Evolutionary conservation across 345 rosid species (phyloP).

Genomic region (Eucalyptus curtisii): DNA sequence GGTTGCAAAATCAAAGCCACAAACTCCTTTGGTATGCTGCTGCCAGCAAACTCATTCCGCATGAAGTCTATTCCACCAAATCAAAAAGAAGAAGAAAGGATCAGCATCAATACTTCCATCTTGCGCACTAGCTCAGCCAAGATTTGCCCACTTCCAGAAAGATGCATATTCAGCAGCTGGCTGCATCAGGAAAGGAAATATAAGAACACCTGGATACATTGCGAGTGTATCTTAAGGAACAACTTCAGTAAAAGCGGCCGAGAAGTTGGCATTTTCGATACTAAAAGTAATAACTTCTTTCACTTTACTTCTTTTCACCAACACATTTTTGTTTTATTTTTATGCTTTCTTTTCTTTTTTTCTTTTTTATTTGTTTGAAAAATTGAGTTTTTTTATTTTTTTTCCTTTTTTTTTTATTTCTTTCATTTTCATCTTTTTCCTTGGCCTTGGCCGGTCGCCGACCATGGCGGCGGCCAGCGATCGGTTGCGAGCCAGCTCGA

Average conservation of each 20-base stretch:
- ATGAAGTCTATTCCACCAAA: conserved; percentile 49
- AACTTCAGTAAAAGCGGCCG: neutral
- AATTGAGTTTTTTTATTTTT: too few species aligned
- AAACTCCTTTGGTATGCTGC: conserved; percentile 42
- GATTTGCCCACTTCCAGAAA: conserved; percentile 40
- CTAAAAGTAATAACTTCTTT: too few species aligned
- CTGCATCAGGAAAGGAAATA: conserved; percentile 17
- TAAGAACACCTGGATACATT: neutral
- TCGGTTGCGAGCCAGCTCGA: too few species aligned
- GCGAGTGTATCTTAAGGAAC: neutral
- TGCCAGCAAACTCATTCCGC: conserved; percentile 71
- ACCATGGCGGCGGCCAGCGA: too few species aligned
- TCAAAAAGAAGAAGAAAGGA: neutral
- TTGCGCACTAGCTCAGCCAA: neutral
- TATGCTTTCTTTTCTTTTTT: too few species aligned
- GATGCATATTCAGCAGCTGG: conserved; percentile 53
- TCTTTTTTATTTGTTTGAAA: too few species aligned
- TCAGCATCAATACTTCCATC: neutral
- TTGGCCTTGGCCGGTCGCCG: too few species aligned
- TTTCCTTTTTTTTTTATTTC: too few species aligned
- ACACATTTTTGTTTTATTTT: too few species aligned
- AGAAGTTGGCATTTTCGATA: neutral
- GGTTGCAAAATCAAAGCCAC: too few species aligned
- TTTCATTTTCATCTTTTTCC: too few species aligned
- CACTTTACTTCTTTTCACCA: too few species aligned